Conservation (phyloP, 768 basidiomycete genomes). For the Leccinum rimulosum region DNA sequence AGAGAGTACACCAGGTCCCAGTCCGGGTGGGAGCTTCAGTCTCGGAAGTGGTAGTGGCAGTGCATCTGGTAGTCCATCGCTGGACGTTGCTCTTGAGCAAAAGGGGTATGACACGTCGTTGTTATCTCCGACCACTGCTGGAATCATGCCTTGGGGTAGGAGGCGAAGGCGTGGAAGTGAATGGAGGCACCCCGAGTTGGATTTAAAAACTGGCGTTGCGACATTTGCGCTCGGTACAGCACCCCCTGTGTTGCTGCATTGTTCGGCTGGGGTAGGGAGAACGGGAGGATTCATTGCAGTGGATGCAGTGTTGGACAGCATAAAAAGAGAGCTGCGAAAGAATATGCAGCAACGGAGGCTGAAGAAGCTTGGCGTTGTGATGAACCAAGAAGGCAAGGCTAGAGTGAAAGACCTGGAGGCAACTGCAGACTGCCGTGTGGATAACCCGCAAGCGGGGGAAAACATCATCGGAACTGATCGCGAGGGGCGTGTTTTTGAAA, state of each 20-base stretch:
- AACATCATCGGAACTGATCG: constrained; percentile 2
- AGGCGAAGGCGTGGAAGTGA: constrained; percentile 15
- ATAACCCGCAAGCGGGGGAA: constrained; percentile 9
- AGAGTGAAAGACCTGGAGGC: constrained; percentile 4
- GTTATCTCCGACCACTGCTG: constrained; percentile 20
- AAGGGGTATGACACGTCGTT: constrained; percentile 2
- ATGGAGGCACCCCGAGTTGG: constrained; percentile 42
- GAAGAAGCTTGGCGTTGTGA: not conserved
- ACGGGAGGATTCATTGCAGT: constrained; percentile 93
- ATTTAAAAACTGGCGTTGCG: constrained; percentile 54
- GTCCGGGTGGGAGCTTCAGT: constrained; percentile 25
- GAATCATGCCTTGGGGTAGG: not conserved
- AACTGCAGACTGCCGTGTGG: constrained; percentile 5
- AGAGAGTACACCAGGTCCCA: constrained; percentile 31
- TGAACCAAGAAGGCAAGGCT: not conserved
- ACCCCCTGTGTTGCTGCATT: constrained; percentile 76
- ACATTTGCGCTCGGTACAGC: constrained; percentile 44
- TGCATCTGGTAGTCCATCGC: constrained; percentile 18
- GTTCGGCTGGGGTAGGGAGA: constrained; percentile 92
- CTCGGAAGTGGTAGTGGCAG: constrained; percentile 20
- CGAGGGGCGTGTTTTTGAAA: constrained; percentile 4
- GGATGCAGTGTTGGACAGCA: constrained; percentile 78
- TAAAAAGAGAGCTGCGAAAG: constrained; percentile 56
- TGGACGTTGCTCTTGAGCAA: constrained; percentile 8
- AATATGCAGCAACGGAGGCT: constrained; percentile 23